phyloP scores from a whole-genome alignment of 2,329 filamentous ascomycete species.

The Cercospora zeina region DNA sequence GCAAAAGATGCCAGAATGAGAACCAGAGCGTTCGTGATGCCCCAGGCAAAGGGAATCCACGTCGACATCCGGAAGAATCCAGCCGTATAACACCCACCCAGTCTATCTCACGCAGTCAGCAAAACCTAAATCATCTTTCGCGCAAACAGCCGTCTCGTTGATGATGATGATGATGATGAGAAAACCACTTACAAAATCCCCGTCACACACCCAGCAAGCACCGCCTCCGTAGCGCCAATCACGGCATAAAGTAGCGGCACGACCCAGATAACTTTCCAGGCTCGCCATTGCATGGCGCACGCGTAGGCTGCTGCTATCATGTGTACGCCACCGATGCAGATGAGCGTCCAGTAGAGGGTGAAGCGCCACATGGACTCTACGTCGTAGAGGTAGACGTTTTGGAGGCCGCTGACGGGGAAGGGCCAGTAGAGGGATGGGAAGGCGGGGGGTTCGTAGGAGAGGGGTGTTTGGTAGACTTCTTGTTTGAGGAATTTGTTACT shows the following conservation, averaged over 20 bases:
- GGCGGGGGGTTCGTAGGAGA: conserved; percentile 65
- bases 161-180: too few species aligned
- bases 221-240: conserved; percentile 71
- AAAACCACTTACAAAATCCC: conserved; percentile 67
- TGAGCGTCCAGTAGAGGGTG: conserved; percentile 81
- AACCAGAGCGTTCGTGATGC: conserved; percentile 76
- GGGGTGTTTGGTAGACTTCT: conserved; percentile 50
- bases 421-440: conserved; percentile 86
- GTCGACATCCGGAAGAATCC: conserved; percentile 91
- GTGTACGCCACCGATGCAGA: conserved; percentile 75
- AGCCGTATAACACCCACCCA: conserved; percentile 76
- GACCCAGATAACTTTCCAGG: conserved; percentile 64
- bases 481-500: conserved; percentile 48
- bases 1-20: conserved; percentile 86
- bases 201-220: conserved; percentile 78
- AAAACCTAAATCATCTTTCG: background rate
- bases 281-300: conserved; percentile 65
- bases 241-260: conserved; percentile 70
- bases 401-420: conserved; percentile 57
- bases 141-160: too few species aligned
- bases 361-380: conserved; percentile 81
- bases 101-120: conserved; percentile 49
- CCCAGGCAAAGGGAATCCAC: conserved; percentile 91
- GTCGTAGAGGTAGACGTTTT: conserved; percentile 68
- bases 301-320: conserved; percentile 70